phyloP scores from a whole-genome alignment of 768 basidiomycete genomes.

The Termitomyces sp. region DNA sequence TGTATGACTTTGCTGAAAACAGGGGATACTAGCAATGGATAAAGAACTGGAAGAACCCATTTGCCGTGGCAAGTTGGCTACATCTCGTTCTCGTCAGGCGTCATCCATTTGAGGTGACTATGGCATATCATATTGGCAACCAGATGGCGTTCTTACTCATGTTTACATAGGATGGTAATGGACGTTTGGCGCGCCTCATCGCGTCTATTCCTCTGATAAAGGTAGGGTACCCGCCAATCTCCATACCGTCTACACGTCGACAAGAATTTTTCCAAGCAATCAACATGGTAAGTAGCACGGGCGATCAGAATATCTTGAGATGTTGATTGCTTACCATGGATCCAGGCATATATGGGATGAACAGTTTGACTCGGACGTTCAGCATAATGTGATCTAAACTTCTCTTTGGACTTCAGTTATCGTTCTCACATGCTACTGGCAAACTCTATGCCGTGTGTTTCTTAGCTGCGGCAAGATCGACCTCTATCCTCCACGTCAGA shows the following conservation, averaged over 20 bases:
- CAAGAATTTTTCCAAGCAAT: slow-evolving; percentile 22
- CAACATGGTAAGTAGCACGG: slow-evolving; percentile 12
- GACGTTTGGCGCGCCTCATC: slow-evolving; percentile 24
- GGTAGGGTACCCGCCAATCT: slow-evolving; percentile 27
- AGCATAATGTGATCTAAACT: no score
- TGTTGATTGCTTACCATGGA: neutral
- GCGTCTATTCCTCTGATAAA: slow-evolving; percentile 27
- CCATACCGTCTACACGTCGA: slow-evolving; percentile 18
- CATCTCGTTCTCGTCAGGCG: slow-evolving; percentile 24
- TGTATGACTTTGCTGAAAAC: neutral
- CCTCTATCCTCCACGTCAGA: no score
- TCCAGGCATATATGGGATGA: neutral
- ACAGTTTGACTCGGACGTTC: no score
- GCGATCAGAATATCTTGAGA: neutral
- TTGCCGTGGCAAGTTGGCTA: slow-evolving; percentile 27
- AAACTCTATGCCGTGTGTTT: no score
- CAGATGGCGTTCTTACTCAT: neutral
- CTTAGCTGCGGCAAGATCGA: no score
- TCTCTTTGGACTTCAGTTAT: no score
- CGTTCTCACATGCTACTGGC: no score
- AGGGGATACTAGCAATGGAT: slow-evolving; percentile 18
- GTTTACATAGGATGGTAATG: slow-evolving; percentile 26
- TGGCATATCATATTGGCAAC: neutral
- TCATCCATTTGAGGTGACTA: slow-evolving; percentile 26
- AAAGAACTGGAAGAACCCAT: slow-evolving; percentile 23